Conservation (phyloP, 352 stramenopile genomes). For the Phytopythium cucurbitacearum region DNA sequence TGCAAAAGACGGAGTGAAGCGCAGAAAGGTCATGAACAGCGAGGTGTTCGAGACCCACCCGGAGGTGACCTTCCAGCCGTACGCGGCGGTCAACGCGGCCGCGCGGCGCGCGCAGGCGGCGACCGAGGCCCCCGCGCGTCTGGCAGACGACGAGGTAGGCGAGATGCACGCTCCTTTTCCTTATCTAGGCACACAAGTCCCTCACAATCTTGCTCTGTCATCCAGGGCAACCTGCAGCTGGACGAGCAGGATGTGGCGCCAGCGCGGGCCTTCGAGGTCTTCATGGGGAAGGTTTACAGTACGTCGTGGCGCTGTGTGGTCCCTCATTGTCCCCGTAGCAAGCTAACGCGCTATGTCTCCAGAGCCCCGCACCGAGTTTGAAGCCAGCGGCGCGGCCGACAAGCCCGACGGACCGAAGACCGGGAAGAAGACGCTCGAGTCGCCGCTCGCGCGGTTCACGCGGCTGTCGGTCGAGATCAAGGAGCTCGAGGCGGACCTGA, state of each 20-base stretch:
- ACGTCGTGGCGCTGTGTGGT: constrained; percentile 4
- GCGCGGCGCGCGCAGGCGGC: constrained; percentile 9
- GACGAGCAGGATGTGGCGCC: constrained; percentile 48
- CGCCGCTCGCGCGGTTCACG: constrained; percentile 64
- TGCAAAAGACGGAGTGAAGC: constrained; percentile 29
- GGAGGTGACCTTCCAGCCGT: constrained; percentile 57
- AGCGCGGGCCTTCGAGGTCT: constrained; percentile 63
- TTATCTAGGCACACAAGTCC: too few relatives aligned
- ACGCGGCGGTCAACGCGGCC: constrained; percentile 33
- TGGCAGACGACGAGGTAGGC: constrained; percentile 47
- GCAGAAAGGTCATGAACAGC: constrained; percentile 54
- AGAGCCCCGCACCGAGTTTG: constrained; percentile 64
- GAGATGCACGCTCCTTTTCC: too few relatives aligned
- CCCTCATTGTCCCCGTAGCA: too few relatives aligned
- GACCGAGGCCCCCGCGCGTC: constrained; percentile 35
- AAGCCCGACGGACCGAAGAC: constrained; percentile 3
- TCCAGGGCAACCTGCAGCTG: constrained; percentile 52
- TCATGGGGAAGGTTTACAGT: constrained; percentile 87
- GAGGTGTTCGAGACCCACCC: constrained; percentile 78
- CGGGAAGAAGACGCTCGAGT: constrained; percentile 38
- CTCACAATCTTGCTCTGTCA: not conserved
- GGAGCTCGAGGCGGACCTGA: constrained; percentile 63
- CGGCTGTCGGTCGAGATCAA: constrained; percentile 65
- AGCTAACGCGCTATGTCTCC: constrained; percentile 1
- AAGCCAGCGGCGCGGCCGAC: constrained; percentile 16